A percentile compares a stretch with the other conserved stretches of the same genome.
Conservation (phyloP, 306 rosid genomes). For the Cucumis sativus region Cucumber_9930_V3 NC_026660.2:20001001-20001500, state of each 20-base stretch:
- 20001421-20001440: no score
- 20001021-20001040: neutral
- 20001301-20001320: no score
- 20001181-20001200: conserved; percentile 71
- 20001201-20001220: conserved; percentile 61
- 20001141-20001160: conserved; percentile 54
- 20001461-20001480: no score
- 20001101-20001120: conserved; percentile 64
- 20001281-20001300: conserved; percentile 62
- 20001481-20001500: no score
- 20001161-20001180: conserved; percentile 18
- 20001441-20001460: no score
- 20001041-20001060: neutral
- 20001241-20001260: conserved; percentile 44
- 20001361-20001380: no score
- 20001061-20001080: conserved; percentile 13
- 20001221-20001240: conserved; percentile 65
- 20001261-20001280: conserved; percentile 75
- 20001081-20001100: conserved; percentile 95
- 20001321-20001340: no score
- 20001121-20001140: conserved; percentile 66
- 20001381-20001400: no score
- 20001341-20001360: no score
- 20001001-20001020: neutral
- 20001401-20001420: no score